Conservation (phyloP, 2,329 filamentous ascomycete species). For the Fusarium nisikadoi region DNA sequence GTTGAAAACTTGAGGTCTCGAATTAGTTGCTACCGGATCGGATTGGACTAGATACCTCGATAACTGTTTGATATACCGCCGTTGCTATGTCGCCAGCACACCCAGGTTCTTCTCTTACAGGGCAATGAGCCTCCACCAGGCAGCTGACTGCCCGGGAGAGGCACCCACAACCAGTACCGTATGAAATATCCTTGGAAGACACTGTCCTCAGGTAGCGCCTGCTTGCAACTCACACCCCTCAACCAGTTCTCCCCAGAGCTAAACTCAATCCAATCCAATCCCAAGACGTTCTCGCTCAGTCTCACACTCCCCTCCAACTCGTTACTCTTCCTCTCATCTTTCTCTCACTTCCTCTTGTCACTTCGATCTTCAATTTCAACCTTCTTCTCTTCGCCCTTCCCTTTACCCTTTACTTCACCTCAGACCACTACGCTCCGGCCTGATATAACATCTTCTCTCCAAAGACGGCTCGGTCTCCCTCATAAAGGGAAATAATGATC, state of each 20-base stretch:
- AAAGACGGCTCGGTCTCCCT: conserved; percentile 37
- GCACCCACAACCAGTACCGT: conserved; percentile 25
- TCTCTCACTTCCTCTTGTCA: conserved; percentile 36
- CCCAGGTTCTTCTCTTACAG: conserved; percentile 20
- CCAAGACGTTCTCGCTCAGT: conserved; percentile 37
- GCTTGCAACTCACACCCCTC: conserved; percentile 33
- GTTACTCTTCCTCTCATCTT: conserved; percentile 36
- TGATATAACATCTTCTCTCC: conserved; percentile 34
- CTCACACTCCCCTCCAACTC: conserved; percentile 35
- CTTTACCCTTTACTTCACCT: conserved; percentile 16
- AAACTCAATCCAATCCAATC: conserved; percentile 45
- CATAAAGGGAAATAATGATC: conserved; percentile 42
- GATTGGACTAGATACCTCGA: conserved; percentile 22
- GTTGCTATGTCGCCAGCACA: conserved; percentile 39
- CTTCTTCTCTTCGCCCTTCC: conserved; percentile 25
- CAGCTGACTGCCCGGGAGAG: conserved; percentile 28
- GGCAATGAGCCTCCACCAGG: conserved; percentile 25
- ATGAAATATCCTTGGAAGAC: background rate
- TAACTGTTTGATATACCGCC: conserved; percentile 36
- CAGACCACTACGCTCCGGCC: conserved; percentile 22
- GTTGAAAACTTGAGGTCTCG: conserved; percentile 2
- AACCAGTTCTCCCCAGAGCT: conserved; percentile 38
- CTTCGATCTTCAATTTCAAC: conserved; percentile 40
- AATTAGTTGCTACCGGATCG: conserved; percentile 4
- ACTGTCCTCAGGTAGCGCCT: conserved; percentile 33